Evolutionary conservation across 2,329 filamentous ascomycete genomes (phyloP).

Genomic region (Emericellopsis atlantica): DNA sequence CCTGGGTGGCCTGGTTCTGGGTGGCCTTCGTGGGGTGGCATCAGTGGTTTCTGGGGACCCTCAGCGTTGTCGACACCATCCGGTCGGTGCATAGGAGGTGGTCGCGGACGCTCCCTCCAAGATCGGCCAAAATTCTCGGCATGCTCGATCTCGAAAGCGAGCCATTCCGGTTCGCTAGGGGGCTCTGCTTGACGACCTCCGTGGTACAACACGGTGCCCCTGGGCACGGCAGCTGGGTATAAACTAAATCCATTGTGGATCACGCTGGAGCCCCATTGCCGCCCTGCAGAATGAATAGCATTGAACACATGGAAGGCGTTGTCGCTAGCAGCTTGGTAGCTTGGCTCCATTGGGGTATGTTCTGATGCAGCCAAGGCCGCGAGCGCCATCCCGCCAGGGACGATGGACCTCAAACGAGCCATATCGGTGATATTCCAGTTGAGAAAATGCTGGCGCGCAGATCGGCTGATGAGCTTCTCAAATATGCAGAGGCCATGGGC

Average conservation of each 20-base stretch:
- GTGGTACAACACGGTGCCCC: slow-evolving; percentile 56
- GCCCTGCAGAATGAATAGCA: slow-evolving; percentile 59
- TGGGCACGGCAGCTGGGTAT: slow-evolving; percentile 52
- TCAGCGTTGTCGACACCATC: too few species aligned
- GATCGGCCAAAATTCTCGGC: slow-evolving; percentile 48
- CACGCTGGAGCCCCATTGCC: slow-evolving; percentile 62
- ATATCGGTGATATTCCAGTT: too few species aligned
- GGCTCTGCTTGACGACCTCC: slow-evolving; percentile 33
- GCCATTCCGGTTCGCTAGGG: slow-evolving; percentile 50
- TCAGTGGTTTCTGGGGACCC: too few species aligned
- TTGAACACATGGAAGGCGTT: slow-evolving; percentile 62
- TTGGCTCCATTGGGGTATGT: slow-evolving; percentile 16
- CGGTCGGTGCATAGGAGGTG: background rate
- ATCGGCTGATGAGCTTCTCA: too few species aligned
- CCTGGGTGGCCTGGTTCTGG: too few species aligned
- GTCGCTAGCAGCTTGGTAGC: slow-evolving; percentile 20
- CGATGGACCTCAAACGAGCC: background rate
- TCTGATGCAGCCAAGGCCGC: background rate
- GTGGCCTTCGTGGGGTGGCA: too few species aligned
- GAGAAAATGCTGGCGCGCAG: too few species aligned
- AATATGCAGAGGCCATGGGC: too few species aligned
- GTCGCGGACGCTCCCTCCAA: slow-evolving; percentile 10
- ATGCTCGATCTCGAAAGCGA: slow-evolving; percentile 69
- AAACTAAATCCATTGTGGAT: slow-evolving; percentile 67
- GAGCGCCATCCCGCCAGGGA: background rate